Evolutionary conservation across 2,329 filamentous ascomycete genomes (phyloP), one percentile per base, ranked within the genome.

Genomic region (Cadophora malorum): DNA sequence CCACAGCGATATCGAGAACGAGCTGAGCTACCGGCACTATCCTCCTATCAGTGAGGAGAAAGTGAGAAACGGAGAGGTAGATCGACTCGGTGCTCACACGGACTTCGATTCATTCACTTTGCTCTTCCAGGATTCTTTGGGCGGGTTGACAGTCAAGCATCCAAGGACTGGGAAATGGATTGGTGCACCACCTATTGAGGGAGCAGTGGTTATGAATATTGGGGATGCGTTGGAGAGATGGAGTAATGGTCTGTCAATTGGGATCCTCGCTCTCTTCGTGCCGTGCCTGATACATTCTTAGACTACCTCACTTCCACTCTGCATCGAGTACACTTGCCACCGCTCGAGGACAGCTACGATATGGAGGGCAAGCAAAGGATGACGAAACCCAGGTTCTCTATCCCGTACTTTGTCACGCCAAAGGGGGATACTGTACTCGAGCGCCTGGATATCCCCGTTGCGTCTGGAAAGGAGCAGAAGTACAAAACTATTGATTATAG

Each of bases 21-120:
- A 70, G 33, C 7, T 83, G 4, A 79, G 81, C 14, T 76, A 82
- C 0, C 73, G 83, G 0, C 81, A 83, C 69, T 83, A 83, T 66
- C 81, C 81, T 23, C 74, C 78, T 2, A 71, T 76, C 16, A 31
- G 47, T 10, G 69, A 49, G 19, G 9, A 21, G 16, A 60, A 52
- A 23, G 50, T 71, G 1, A 45, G 66, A 21, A 64, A 63, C 23
- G 66, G 59, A 8, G 35, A 68, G 45, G 38, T 67, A 45, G 65
- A 67, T 21, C 31, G 70, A 14, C 61, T 71, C 12, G 77, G 76
- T 3, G 76, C 79, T 5, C 80, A 81, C 70, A 78, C 79, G 0
- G 82, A 84, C 73, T 81, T 78, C 67, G 81, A 80, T 8, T 81
- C 82, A 62, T 76, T 84, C 28, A 84, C 82, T 0, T 76, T 84